Percentiles rank a stretch among this genome's conserved stretches.
Conservation (phyloP, 306 rosid genomes). For the Ormosia emarginata region DNA sequence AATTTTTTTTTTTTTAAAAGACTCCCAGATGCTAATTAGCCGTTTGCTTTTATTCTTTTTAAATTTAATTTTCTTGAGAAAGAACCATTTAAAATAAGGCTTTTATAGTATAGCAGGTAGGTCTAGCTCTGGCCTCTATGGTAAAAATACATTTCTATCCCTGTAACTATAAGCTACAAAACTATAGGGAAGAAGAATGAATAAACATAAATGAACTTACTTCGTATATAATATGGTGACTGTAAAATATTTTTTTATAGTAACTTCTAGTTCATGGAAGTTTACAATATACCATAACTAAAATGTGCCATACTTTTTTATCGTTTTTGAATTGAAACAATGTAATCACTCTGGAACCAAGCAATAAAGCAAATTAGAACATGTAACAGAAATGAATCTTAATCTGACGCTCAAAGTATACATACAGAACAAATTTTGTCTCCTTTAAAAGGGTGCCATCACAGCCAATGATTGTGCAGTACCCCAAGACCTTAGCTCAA, state of each 20-base stretch:
- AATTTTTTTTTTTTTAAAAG: too few species aligned
- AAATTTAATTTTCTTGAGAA: not conserved
- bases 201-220: too few species aligned
- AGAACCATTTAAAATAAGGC: too few species aligned
- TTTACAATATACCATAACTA: not conserved
- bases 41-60: not conserved
- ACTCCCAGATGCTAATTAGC: not conserved
- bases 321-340: not conserved
- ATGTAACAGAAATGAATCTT: not conserved
- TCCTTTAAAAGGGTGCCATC: not conserved
- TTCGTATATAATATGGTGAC: too few species aligned
- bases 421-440: not conserved
- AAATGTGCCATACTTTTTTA: not conserved
- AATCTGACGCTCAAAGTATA: not conserved
- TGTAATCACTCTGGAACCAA: not conserved
- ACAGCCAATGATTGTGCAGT: constrained; percentile 5
- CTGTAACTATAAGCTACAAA: too few species aligned
- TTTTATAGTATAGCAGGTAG: too few species aligned
- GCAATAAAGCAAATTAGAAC: not conserved
- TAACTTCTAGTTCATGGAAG: not conserved
- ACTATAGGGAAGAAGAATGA: too few species aligned
- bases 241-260: not conserved
- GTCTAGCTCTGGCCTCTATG: too few species aligned
- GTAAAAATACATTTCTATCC: too few species aligned
- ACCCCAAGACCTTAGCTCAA: constrained; percentile 1